Evolutionary conservation across 805 yeast genomes (phyloP).

Genomic region (Brettanomyces anomalus): DNA sequence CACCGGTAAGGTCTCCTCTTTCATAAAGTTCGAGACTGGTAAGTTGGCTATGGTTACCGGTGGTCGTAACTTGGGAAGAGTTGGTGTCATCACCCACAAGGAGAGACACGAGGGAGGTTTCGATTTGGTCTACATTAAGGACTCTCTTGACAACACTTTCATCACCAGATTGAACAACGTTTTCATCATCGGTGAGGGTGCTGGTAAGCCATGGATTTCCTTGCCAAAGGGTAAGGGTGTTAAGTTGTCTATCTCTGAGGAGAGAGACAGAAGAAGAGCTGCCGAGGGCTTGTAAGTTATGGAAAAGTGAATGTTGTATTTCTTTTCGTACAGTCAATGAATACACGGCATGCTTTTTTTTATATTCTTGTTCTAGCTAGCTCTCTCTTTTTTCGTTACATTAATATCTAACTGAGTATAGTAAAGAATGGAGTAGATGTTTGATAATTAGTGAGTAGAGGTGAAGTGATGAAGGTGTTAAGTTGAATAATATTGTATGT

Average conservation of each 20-base stretch:
- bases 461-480: no score
- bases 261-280: constrained; percentile 97
- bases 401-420: constrained; percentile 1
- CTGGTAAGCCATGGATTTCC: constrained; percentile 87
- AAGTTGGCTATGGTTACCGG: constrained; percentile 89
- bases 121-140: constrained; percentile 96
- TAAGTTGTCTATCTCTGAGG: constrained; percentile 91
- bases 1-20: constrained; percentile 87
- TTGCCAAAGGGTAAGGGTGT: constrained; percentile 99
- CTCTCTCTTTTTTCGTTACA: constrained; percentile 1
- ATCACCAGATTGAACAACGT: constrained; percentile 93
- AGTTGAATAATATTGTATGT: no score
- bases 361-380: background rate
- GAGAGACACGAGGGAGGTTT: constrained; percentile 98
- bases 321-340: background rate
- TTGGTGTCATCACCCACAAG: constrained; percentile 92
- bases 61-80: constrained; percentile 98
- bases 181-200: constrained; percentile 84
- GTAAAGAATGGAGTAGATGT: background rate
- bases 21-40: constrained; percentile 89
- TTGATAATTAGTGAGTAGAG: no score
- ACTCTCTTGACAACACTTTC: constrained; percentile 87
- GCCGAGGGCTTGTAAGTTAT: constrained; percentile 45
- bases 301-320: background rate
- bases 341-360: background rate